Conservation (phyloP, 2,329 filamentous ascomycete genomes). For the Fusarium sp. region DNA sequence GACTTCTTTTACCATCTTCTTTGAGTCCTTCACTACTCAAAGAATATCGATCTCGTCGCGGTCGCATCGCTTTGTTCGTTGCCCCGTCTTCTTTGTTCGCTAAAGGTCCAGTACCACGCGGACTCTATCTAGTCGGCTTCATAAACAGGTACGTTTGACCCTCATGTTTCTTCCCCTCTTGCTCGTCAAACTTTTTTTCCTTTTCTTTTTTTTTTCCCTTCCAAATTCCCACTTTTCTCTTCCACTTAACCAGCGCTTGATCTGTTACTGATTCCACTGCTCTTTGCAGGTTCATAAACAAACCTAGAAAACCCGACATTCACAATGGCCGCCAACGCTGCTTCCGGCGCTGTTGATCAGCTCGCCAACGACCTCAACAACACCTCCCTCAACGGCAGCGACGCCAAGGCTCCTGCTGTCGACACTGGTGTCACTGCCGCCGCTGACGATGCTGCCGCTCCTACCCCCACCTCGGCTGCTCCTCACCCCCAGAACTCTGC, state of each 20-base stretch:
- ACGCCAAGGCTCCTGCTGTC: constrained; percentile 76
- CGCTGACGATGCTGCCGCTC: constrained; percentile 73
- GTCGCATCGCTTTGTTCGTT: constrained; percentile 52
- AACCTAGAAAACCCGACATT: constrained; percentile 39
- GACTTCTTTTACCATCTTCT: constrained; percentile 31
- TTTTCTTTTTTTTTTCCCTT: neutral
- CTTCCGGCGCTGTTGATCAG: constrained; percentile 79
- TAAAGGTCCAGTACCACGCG: constrained; percentile 47
- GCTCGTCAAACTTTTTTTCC: constrained; percentile 17
- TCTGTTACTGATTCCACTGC: constrained; percentile 34
- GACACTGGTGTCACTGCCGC: constrained; percentile 78
- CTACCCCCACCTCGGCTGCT: constrained; percentile 81
- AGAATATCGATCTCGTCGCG: constrained; percentile 40
- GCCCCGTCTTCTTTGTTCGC: constrained; percentile 51
- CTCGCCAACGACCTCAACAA: constrained; percentile 84
- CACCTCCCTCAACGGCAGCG: constrained; percentile 78
- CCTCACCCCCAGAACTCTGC: constrained; percentile 92
- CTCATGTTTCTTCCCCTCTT: constrained; percentile 26
- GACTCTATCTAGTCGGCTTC: constrained; percentile 46
- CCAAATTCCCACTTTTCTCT: constrained; percentile 8
- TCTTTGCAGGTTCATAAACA: constrained; percentile 37
- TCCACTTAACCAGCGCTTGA: constrained; percentile 26
- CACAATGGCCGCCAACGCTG: constrained; percentile 74
- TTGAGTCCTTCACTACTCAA: constrained; percentile 50
- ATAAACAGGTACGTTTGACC: constrained; percentile 40